Percentiles rank a stretch among this genome's conserved stretches.
phyloP scores from a whole-genome alignment of 768 basidiomycete species.

The Amanita pseudoporphyria region DNA sequence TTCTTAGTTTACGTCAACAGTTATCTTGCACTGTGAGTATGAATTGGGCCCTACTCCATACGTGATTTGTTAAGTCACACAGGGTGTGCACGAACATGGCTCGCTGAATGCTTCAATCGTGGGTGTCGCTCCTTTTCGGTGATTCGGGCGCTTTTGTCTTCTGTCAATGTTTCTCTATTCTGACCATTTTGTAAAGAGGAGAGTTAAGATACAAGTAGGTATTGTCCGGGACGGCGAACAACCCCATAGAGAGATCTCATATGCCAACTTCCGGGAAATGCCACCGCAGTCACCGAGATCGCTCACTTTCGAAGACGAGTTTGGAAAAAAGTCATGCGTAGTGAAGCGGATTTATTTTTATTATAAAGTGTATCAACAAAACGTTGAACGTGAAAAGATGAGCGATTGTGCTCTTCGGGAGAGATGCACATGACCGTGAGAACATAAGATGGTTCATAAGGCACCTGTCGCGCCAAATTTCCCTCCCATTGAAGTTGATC shows the following conservation, averaged over 20 bases:
- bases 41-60: background rate
- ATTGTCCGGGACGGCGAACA: too few relatives aligned
- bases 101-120: background rate
- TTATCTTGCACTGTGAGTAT: background rate
- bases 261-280: background rate
- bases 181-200: too few relatives aligned
- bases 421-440: slow-evolving; percentile 1
- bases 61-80: background rate
- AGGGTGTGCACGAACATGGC: background rate
- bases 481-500: slow-evolving; percentile 3
- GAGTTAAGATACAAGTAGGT: background rate
- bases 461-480: background rate
- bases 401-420: background rate
- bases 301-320: too few relatives aligned
- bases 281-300: too few relatives aligned
- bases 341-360: too few relatives aligned
- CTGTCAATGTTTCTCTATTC: too few relatives aligned
- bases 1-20: background rate
- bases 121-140: background rate
- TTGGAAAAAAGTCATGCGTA: too few relatives aligned
- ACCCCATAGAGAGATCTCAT: background rate
- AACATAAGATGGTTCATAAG: background rate
- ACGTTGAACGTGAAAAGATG: background rate
- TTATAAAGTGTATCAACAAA: too few relatives aligned
- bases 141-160: too few relatives aligned